Percentiles rank a stretch among this genome's conserved stretches.
These are phyloP conservation scores for Phytopythium chamaehyphon DNA, from an alignment of 352 stramenopile genomes.

Conservation along the genomic window DNA sequence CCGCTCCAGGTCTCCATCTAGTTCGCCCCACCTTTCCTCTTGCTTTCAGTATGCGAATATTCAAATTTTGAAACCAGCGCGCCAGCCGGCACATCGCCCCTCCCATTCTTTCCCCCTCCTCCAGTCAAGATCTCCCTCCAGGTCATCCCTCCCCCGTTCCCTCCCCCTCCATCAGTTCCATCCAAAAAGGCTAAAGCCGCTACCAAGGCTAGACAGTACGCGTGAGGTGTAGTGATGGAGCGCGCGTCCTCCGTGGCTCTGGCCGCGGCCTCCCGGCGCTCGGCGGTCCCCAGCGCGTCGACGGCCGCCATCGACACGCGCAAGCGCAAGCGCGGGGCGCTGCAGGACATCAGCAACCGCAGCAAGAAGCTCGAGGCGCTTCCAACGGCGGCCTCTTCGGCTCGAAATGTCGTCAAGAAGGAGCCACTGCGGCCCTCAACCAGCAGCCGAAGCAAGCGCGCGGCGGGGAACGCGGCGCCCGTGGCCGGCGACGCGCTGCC, in stretches of 20 bases:
- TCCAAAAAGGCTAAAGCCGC: neutral
- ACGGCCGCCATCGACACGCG: conserved; percentile 28
- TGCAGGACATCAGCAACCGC: conserved; percentile 84
- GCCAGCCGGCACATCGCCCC: neutral
- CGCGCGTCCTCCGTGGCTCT: conserved; percentile 3
- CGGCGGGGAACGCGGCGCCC: no score
- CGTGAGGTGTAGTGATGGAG: conserved; percentile 6
- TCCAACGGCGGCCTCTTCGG: no score
- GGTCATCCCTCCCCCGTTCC: neutral
- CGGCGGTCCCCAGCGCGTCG: conserved; percentile 9
- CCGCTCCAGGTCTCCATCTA: neutral
- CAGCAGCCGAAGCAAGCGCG: conserved; percentile 1
- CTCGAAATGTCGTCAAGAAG: conserved; percentile 21
- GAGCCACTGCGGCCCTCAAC: conserved; percentile 5
- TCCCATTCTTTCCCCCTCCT: neutral
- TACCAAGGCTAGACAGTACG: neutral
- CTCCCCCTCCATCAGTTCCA: neutral
- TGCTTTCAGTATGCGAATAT: conserved; percentile 1
- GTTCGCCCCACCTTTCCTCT: neutral
- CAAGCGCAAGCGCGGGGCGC: conserved; percentile 72
- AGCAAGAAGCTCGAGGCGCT: conserved; percentile 30
- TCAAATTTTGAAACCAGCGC: conserved; percentile 10
- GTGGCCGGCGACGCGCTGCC: conserved; percentile 14
- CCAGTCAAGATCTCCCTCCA: no score
- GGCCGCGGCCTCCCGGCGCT: neutral